Evolutionary conservation across 2,329 filamentous ascomycete species (phyloP), one percentile per base, ranked within the genome.

Genomic region (Aspergillus quadrilineatus): DNA sequence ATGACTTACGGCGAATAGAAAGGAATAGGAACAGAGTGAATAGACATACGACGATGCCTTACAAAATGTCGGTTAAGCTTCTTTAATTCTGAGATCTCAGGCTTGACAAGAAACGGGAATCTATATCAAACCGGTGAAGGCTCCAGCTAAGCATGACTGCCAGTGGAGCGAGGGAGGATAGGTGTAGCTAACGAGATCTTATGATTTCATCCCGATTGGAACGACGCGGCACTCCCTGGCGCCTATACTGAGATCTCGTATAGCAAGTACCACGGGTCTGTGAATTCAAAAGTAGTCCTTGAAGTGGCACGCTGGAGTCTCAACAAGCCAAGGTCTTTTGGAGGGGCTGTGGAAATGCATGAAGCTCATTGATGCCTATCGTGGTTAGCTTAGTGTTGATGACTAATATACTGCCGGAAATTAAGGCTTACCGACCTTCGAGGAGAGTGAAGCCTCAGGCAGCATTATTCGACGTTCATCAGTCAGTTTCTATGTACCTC

Each of bases 281-380:
- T 52, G 29, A 26, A 12, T 39, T 39, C n/a, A 15, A 22, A 17
- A 37, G 50, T 22, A 4, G 22, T 22, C 22, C 26, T 47, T 39
- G 30, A 26, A 46, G 30, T n/a, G 29, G 41, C n/a, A 46, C 17
- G 34, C 22, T 32, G 26, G 15, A 45, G 12, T 22, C 32, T 47
- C 26, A 37, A 36, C 26, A 39, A 30, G 34, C 42, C 37, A 14
- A 30, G 37, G 32, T 48, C 8, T 17, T 43, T 37, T 55, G 56
- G 56, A 55, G 56, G 51, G 56, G 56, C 46, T 55, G 56, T 39
- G 15, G 15, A 32, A 22, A 51, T 47, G 52, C 17, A 53, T 37
- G 41, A 45, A 41, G 43, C 32, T 43, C 49, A 46, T 32, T 53
- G 52, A 54, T 54, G 52, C 44, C 36, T 48, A 45, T 12, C 37